phyloP scores from a whole-genome alignment of 352 stramenopile species.

The Pythium volutum region DNA sequence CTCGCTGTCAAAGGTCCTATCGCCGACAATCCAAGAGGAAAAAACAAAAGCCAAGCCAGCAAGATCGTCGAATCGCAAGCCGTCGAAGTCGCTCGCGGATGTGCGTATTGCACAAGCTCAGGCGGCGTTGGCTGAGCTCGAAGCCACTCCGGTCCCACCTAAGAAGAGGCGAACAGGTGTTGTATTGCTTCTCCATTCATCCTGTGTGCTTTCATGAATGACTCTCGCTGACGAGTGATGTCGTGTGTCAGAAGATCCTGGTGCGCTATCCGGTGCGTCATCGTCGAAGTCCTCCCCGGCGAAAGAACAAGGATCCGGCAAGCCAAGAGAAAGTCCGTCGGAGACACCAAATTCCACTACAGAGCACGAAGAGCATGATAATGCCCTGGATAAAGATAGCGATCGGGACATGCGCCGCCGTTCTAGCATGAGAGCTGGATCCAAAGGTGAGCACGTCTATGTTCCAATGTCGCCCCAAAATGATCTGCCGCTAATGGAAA shows the following conservation, averaged over 20 bases:
- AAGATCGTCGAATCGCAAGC: background rate
- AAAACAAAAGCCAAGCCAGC: background rate
- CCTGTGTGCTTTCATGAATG: background rate
- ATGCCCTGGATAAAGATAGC: background rate
- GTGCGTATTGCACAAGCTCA: background rate
- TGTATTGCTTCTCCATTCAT: background rate
- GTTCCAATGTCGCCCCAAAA: background rate
- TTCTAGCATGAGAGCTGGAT: slow-evolving; percentile 11
- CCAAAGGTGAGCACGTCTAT: background rate
- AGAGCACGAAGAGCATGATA: background rate
- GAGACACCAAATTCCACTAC: background rate
- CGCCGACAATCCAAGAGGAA: background rate
- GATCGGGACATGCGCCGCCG: background rate
- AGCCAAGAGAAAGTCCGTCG: background rate
- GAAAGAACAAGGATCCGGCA: background rate
- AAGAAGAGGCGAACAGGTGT: slow-evolving; percentile 4
- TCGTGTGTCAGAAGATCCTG: background rate
- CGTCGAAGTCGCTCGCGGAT: slow-evolving; percentile 11
- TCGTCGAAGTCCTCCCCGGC: background rate
- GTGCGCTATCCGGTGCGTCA: background rate
- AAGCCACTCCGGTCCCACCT: background rate
- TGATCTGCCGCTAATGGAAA: background rate
- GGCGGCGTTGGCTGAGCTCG: background rate
- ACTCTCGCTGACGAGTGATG: background rate
- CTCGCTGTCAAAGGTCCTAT: background rate